These are phyloP conservation scores for Ascochyta lentis DNA, from an alignment of 2,329 filamentous ascomycete species.

Conservation along the genomic window DNA sequence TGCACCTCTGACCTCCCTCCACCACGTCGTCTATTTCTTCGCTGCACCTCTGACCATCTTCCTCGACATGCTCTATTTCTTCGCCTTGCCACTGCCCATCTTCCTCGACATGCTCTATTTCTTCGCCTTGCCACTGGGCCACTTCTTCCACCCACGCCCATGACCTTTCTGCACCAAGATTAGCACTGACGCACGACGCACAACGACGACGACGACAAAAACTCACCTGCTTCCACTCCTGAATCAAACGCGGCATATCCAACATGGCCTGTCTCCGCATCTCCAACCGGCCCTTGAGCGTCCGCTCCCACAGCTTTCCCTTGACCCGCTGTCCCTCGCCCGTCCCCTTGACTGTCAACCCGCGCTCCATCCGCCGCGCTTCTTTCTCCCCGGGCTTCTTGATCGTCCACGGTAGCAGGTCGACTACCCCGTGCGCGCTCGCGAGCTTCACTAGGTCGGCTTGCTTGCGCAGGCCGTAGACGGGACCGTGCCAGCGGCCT, in stretches of 20 bases:
- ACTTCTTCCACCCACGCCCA: conserved; percentile 77
- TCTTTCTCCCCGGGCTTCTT: conserved; percentile 78
- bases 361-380: conserved; percentile 75
- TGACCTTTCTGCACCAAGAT: conserved; percentile 65
- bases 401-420: conserved; percentile 75
- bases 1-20: not conserved
- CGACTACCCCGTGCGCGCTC: conserved; percentile 76
- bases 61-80: conserved; percentile 15
- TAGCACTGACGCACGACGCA: conserved; percentile 44
- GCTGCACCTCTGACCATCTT: too few species aligned
- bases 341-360: conserved; percentile 87
- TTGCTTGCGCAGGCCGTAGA: conserved; percentile 84
- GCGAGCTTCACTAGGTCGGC: conserved; percentile 91
- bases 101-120: conserved; percentile 5
- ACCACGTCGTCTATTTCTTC: too few species aligned
- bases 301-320: conserved; percentile 92
- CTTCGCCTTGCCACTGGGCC: conserved; percentile 59
- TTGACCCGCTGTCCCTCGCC: conserved; percentile 93
- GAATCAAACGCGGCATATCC: conserved; percentile 90
- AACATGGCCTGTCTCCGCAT: conserved; percentile 90
- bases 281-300: conserved; percentile 82
- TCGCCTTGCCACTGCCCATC: conserved; percentile 44
- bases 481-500: conserved; percentile 82
- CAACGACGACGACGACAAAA: not conserved
- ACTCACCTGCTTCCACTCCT: conserved; percentile 88